phyloP scores from a whole-genome alignment of 2,329 filamentous ascomycete genomes.

The Colletotrichum sublineola region DNA sequence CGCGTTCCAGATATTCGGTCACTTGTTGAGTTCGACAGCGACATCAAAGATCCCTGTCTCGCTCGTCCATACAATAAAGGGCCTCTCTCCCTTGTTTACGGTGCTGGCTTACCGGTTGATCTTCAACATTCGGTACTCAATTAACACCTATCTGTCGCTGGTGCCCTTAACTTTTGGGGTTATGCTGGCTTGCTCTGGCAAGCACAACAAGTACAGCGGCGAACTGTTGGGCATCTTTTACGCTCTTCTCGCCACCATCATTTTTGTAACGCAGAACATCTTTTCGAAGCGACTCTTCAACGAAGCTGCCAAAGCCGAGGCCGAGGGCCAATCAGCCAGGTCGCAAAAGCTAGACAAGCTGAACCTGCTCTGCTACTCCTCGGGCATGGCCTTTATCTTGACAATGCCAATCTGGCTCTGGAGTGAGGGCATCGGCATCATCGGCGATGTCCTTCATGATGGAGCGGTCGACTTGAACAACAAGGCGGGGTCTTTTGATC shows the following conservation, averaged over 20 bases:
- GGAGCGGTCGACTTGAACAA: slow-evolving; percentile 76
- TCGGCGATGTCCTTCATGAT: slow-evolving; percentile 83
- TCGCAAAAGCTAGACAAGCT: slow-evolving; percentile 93
- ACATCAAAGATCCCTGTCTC: slow-evolving; percentile 97
- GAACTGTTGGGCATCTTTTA: slow-evolving; percentile 92
- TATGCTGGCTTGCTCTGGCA: slow-evolving; percentile 93
- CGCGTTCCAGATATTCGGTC: slow-evolving; percentile 91
- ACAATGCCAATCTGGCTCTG: slow-evolving; percentile 94
- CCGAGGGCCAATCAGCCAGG: slow-evolving; percentile 72
- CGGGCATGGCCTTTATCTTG: slow-evolving; percentile 88
- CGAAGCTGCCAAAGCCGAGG: slow-evolving; percentile 87
- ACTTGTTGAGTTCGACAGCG: slow-evolving; percentile 93
- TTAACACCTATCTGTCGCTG: slow-evolving; percentile 87
- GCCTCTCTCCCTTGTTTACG: slow-evolving; percentile 94
- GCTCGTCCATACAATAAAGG: slow-evolving; percentile 98
- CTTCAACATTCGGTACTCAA: slow-evolving; percentile 89
- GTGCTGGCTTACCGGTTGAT: slow-evolving; percentile 92
- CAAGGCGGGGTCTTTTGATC: slow-evolving; percentile 77
- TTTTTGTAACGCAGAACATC: slow-evolving; percentile 98
- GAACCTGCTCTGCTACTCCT: slow-evolving; percentile 97
- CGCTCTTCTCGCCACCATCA: slow-evolving; percentile 88
- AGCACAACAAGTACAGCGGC: slow-evolving; percentile 76
- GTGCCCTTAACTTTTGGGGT: slow-evolving; percentile 95
- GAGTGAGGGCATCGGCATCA: slow-evolving; percentile 83
- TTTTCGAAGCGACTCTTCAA: slow-evolving; percentile 99